These are phyloP conservation scores for Euphorbia peplus DNA, from an alignment of 345 rosid species.

Conservation along the genomic window DNA sequence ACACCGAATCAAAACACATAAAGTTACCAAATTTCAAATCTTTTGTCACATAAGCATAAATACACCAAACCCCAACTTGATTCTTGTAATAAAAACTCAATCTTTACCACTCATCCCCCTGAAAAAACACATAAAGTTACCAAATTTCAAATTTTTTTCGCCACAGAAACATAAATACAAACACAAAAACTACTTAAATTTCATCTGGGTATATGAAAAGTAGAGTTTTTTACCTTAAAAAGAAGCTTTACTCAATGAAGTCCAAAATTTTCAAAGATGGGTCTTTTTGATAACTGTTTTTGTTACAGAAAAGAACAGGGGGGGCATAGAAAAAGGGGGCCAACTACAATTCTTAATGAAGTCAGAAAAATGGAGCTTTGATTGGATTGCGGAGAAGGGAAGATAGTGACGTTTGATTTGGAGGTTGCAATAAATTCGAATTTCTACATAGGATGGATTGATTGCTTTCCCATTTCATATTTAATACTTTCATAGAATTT, in stretches of 20 bases:
- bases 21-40: no score
- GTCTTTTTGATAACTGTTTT: neutral
- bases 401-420: neutral
- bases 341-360: slow-evolving; percentile 1
- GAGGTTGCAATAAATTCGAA: neutral
- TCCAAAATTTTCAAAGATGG: neutral
- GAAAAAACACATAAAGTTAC: no score
- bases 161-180: neutral
- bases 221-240: neutral
- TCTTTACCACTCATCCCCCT: no score
- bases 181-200: neutral
- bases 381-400: slow-evolving; percentile 6
- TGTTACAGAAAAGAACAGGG: neutral
- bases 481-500: no score
- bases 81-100: no score
- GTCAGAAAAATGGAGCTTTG: neutral
- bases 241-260: neutral
- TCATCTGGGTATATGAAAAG: neutral
- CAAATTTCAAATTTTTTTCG: no score
- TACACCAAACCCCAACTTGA: no score
- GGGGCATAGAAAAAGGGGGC: neutral
- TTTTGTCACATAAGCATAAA: no score
- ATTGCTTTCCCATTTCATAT: neutral
- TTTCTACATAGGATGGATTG: neutral
- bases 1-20: slow-evolving; percentile 28